Evolutionary conservation across 345 rosid genomes (phyloP), one percentile per base, ranked within the genome.

Genomic region (Mercurialis annua): DNA sequence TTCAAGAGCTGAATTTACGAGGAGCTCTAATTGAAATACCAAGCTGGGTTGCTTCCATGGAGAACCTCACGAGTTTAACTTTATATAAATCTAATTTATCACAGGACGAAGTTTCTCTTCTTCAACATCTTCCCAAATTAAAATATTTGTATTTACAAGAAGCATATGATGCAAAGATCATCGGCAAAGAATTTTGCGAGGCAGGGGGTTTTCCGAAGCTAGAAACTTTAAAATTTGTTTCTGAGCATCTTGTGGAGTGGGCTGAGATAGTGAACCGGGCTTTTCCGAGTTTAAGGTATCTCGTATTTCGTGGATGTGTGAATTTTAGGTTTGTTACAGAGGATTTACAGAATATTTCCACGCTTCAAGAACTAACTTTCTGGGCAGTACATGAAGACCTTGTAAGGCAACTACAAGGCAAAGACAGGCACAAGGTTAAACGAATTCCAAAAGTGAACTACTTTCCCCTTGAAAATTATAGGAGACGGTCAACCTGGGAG

Each of bases 151-250:
- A 1, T 5, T 42, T 66, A n/a, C 17, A 42, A 0, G 1, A 54
- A 1, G 70, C 62, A 33, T 51, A 16, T 50, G 53, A 52, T 8
- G 60, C 60, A 17, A 65, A 53, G 60, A 47, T 1, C 40, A 66
- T 66, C 43, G 52, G 70, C 27, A 55, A 40, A 20, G 70, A 66
- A 17, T 66, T 66, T 40, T 55, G 70, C 23, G 18, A 42, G 50
- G 70, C 49, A 1, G 62, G 62, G 4, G 62, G 52, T n/a, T 66
- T 66, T 34, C 61, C 62, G 10, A 14, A 40, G 24, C 51, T 53
- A 7, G 40, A 66, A 51, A 20, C 14, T 59, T 66, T 59, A 26
- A 21, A 0, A 0, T 59, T 69, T 49, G 33, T 18, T 34, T 69
- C 72, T 17, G 1, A 0, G 10, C 23, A 18, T 27, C 72, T 69